Conservation (phyloP, 1,139 yeast species). For the Candida smagusa region DNA sequence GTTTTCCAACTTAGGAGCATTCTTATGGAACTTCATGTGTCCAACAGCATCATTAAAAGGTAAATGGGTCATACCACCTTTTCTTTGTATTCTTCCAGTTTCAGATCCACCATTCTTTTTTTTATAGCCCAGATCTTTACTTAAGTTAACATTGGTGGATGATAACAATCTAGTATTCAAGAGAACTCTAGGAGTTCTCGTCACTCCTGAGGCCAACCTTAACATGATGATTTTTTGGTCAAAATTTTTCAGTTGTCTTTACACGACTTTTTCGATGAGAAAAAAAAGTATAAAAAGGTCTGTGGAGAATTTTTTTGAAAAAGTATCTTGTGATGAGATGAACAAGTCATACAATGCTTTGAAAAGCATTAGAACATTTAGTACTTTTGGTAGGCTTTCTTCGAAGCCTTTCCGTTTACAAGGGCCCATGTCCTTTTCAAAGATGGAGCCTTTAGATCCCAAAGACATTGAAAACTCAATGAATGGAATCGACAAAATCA, state of each 20-base stretch:
- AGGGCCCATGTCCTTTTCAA: conserved; percentile 8
- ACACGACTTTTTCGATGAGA: conserved; percentile 2
- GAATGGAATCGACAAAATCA: conserved; percentile 31
- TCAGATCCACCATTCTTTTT: conserved; percentile 12
- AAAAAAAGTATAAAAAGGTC: not conserved
- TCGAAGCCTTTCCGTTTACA: conserved; percentile 3
- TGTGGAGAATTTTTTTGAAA: not conserved
- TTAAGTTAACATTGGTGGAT: conserved; percentile 1
- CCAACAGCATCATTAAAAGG: conserved; percentile 41
- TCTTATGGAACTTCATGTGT: conserved; percentile 31
- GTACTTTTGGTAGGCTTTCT: not conserved
- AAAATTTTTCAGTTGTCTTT: not conserved
- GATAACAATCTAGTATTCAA: conserved; percentile 7
- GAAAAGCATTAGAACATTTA: not conserved
- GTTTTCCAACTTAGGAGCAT: conserved; percentile 17
- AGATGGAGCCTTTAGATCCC: conserved; percentile 7
- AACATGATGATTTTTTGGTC: conserved; percentile 8
- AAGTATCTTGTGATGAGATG: not conserved
- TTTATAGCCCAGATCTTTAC: conserved; percentile 1
- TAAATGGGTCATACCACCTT: conserved; percentile 45
- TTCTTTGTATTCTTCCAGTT: conserved; percentile 11
- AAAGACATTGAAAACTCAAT: conserved; percentile 16
- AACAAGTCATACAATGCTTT: not conserved
- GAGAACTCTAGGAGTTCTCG: not conserved
- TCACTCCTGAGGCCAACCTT: conserved; percentile 10